These are phyloP conservation scores for Neoboletus magnificus DNA, from an alignment of 768 basidiomycete genomes.

Conservation along the genomic window DNA sequence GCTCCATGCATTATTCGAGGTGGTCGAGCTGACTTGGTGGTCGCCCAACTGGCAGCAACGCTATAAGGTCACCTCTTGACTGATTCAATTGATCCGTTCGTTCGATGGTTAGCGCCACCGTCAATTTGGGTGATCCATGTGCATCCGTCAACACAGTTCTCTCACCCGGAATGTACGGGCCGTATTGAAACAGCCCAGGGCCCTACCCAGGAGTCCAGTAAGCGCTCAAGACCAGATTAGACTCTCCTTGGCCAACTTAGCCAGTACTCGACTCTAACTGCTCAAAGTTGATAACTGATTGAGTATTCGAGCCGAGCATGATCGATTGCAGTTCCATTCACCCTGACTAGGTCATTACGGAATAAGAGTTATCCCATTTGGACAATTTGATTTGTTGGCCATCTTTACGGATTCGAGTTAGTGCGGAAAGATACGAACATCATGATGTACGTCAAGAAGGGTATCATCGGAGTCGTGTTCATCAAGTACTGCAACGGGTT, in stretches of 20 bases:
- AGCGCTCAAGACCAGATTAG: neutral
- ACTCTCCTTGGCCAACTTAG: neutral
- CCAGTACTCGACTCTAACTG: neutral
- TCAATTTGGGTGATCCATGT: neutral
- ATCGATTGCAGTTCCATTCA: neutral
- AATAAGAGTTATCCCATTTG: slow-evolving; percentile 4
- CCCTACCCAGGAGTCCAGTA: neutral
- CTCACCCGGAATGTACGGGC: slow-evolving; percentile 9
- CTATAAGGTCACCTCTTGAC: neutral
- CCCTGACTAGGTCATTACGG: neutral
- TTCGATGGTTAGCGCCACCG: neutral
- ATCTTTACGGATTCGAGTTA: neutral
- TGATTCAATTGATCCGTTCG: neutral
- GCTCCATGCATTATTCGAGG: neutral
- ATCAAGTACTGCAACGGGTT: neutral
- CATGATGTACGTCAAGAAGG: slow-evolving; percentile 20
- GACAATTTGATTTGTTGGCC: slow-evolving; percentile 3
- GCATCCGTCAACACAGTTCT: neutral
- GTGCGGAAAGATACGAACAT: slow-evolving; percentile 4
- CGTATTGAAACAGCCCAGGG: neutral
- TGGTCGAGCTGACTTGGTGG: neutral
- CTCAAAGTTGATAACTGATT: neutral
- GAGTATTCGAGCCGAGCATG: neutral
- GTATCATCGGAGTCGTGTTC: neutral
- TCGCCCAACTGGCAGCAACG: neutral